A percentile compares a stretch with the other conserved stretches of the same genome.
phyloP scores from a whole-genome alignment of 192 early-diverging fungal species.

The Entomortierella beljakovae region DNA sequence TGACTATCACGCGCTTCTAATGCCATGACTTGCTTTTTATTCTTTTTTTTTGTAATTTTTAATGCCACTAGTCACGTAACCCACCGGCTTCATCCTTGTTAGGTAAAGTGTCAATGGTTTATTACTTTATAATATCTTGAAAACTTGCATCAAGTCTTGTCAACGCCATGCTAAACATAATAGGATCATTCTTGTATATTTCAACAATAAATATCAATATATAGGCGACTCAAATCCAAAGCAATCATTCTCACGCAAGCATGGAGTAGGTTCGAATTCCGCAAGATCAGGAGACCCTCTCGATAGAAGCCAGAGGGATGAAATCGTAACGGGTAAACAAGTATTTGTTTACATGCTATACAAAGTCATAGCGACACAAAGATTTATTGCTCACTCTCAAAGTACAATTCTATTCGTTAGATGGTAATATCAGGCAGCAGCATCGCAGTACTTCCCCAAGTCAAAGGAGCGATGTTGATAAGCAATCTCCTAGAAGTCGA shows the following conservation, averaged over 20 bases:
- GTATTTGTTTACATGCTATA: too few species aligned
- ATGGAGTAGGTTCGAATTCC: conserved; percentile 4
- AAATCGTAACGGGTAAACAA: not conserved
- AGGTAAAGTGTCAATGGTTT: conserved; percentile 16
- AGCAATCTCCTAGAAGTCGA: not conserved
- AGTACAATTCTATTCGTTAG: not conserved
- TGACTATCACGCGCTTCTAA: not conserved
- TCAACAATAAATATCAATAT: not conserved
- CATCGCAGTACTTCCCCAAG: not conserved
- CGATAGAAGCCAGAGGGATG: not conserved
- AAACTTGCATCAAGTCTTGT: too few species aligned
- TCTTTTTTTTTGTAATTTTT: too few species aligned
- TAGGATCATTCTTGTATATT: too few species aligned
- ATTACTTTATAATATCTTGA: too few species aligned
- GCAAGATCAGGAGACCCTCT: conserved; percentile 3
- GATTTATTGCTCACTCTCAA: not conserved
- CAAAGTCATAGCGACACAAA: too few species aligned
- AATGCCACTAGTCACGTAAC: not conserved
- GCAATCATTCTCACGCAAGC: conserved; percentile 6
- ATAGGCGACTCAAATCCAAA: conserved; percentile 6
- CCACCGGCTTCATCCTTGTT: conserved; percentile 40
- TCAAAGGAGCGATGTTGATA: not conserved
- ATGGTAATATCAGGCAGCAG: not conserved
- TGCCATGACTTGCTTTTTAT: too few species aligned
- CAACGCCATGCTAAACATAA: too few species aligned